A percentile compares a stretch with the other conserved stretches of the same genome.
These are phyloP conservation scores for Actinomortierella wolfii DNA, from an alignment of 371 early-diverging fungal genomes.

Conservation along the genomic window DNA sequence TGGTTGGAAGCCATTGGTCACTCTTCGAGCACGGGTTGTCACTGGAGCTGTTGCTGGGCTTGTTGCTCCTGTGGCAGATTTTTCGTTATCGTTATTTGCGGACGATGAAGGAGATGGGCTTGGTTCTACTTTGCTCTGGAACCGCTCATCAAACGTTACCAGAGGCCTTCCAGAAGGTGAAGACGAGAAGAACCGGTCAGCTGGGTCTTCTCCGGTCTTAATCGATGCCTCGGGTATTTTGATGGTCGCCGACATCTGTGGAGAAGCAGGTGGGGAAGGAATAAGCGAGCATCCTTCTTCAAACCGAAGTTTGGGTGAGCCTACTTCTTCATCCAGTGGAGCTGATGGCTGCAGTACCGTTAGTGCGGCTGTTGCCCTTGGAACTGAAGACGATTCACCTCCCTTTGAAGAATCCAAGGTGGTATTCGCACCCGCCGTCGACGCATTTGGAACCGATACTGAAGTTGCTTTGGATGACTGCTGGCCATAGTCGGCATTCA, in stretches of 20 bases:
- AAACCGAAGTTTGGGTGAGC: constrained; percentile 21
- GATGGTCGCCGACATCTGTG: not conserved
- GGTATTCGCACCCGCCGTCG: too few species aligned
- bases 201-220: not conserved
- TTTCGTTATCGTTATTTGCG: too few species aligned
- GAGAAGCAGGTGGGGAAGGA: constrained; percentile 41
- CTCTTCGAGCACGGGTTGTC: constrained; percentile 23
- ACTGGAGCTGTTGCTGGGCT: constrained; percentile 21
- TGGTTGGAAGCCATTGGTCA: constrained; percentile 42
- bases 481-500: not conserved
- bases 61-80: constrained; percentile 9
- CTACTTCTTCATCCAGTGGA: not conserved
- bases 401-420: too few species aligned
- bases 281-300: constrained; percentile 35
- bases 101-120: too few species aligned
- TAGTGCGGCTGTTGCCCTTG: not conserved
- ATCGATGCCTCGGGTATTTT: too few species aligned
- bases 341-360: not conserved
- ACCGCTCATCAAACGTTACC: constrained; percentile 42
- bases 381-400: not conserved
- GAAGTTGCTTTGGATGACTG: not conserved
- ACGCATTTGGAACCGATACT: too few species aligned
- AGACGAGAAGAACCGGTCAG: constrained; percentile 15
- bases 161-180: constrained; percentile 20
- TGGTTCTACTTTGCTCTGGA: constrained; percentile 1